Evolutionary conservation across 768 basidiomycete species (phyloP), one percentile per base, ranked within the genome.

Genomic region (Postia placenta): DNA sequence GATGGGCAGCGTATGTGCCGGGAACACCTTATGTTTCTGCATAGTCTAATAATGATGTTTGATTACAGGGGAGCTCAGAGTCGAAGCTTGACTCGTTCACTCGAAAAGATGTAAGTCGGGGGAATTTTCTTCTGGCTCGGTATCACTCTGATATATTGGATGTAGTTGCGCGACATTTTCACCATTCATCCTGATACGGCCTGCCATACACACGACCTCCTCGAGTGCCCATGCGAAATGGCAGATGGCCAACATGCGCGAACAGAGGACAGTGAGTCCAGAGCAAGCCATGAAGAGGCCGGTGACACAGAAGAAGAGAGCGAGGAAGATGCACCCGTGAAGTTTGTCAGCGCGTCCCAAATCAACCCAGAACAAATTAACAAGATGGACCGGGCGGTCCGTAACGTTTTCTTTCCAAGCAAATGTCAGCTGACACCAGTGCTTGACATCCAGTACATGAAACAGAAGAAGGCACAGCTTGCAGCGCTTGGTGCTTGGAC

Each of bases 161-260:
- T 38, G 19, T 61, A 98, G 88, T 79, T 98, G 37, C 84, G 85
- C 30, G 92, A 94, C 64, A 89, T 98, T 55, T 98, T 97, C 68
- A 84, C 82, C n/a, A 73, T 96, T 38, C 81, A 93, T 66, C 70
- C 74, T 0, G 71, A 82, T 47, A 93, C 92, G 0, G 68, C 74
- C 6, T 94, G 91, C 69, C 87, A 94, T 52, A 98, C 94, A 1
- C 95, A 98, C 58, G 95, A 97, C 55, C 74, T 97, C 15, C 73
- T 97, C 12, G 85, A 80, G 51, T 98, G 94, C 60, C 71, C 70
- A 11, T 95, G 91, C 55, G 77, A 75, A 39, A 45, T 48, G 2
- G 51, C 52, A 7, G 42, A 33, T 19, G 50, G 39, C 11, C 19
- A 28, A 2, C 42, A 33, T 6, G 45, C 20, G 3, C 19, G 43